Evolutionary conservation across 176 grass and related monocot genomes (phyloP), one percentile per base, ranked within the genome.

Genomic region (Aegilops bicornis): DNA sequence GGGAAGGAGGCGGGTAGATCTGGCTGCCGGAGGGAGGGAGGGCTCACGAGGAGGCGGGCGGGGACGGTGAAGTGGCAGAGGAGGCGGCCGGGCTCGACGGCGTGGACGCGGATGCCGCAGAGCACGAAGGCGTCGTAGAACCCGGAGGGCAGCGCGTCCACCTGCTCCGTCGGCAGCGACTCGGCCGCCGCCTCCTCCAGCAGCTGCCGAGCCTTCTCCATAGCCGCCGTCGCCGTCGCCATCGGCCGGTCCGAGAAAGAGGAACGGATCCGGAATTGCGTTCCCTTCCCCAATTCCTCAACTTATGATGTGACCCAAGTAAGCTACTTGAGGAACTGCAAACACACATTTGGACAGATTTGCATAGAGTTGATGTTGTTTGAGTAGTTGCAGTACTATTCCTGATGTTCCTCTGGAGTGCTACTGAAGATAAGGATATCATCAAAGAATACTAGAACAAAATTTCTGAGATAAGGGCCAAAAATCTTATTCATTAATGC

Each of bases 91-190:
- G 90, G 90, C 59, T 94, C 88, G 68, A 87, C 70, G 81, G 74
- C 36, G 19, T 95, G 69, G n/a, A 92, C 82, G 69, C 87, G 92
- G 86, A 98, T 91, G 65, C 93, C 96, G 16, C 61, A 76, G 47
- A 98, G 89, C n/a, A 98, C 66, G 90, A 98, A 98, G 79, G 91
- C 91, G 54, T 98, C 91, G 86, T 98, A 98, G 93, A 98, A 98
- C 8, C 78, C 91, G 7, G 96, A 87, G 1, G 89, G 88, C 30
- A 89, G 82, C 52, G 77, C 73, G 27, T 79, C 81, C 9, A 92
- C 78, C 47, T 65, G 35, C 47, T 84, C 92, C 10, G 87, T 77
- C n/a, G 85, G 94, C 10, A 86, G 64, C 17, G 65, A 88, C 82
- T 92, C 90, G 20, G 4, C 17, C 1, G 88, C 93, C 48, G 86